These are phyloP conservation scores for Cryptosporidium andersoni DNA, from an alignment of 169 alveolate species.

Conservation along the genomic window DNA sequence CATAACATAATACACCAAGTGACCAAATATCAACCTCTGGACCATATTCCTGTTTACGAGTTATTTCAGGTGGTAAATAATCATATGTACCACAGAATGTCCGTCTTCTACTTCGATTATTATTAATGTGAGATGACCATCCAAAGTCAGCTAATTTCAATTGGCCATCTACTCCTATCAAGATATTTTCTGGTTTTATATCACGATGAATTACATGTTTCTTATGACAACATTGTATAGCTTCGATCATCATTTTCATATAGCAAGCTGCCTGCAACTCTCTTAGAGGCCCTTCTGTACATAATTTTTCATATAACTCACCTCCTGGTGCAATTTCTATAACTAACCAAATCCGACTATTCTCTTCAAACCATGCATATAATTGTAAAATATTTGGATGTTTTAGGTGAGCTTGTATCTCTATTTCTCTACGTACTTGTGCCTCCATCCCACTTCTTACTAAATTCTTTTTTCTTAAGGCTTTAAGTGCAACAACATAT, in stretches of 20 bases:
- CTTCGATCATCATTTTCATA: conserved; percentile 80
- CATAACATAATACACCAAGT: conserved; percentile 90
- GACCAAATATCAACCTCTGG: conserved; percentile 91
- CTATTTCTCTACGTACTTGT: conserved; percentile 89
- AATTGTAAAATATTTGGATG: conserved; percentile 86
- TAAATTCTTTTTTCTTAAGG: conserved; percentile 82
- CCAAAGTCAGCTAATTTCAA: conserved; percentile 96
- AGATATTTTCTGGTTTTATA: conserved; percentile 94
- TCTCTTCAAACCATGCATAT: conserved; percentile 90
- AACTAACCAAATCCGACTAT: conserved; percentile 87
- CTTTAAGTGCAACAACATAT: conserved; percentile 85
- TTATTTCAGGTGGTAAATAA: conserved; percentile 93
- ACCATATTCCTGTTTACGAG: conserved; percentile 84
- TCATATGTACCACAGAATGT: conserved; percentile 94
- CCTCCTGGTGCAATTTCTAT: conserved; percentile 92
- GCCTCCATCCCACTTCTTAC: conserved; percentile 79
- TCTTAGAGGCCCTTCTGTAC: conserved; percentile 78
- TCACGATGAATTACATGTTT: conserved; percentile 89
- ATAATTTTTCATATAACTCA: conserved; percentile 81
- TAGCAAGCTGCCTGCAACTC: conserved; percentile 84
- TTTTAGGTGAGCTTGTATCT: conserved; percentile 86
- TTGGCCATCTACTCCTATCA: conserved; percentile 85
- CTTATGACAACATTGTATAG: conserved; percentile 82
- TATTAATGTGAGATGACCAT: conserved; percentile 84
- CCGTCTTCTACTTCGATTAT: conserved; percentile 85